These are phyloP conservation scores for Tetrahymena borealis DNA, from an alignment of 73 alveolate genomes.

Conservation along the genomic window DNA sequence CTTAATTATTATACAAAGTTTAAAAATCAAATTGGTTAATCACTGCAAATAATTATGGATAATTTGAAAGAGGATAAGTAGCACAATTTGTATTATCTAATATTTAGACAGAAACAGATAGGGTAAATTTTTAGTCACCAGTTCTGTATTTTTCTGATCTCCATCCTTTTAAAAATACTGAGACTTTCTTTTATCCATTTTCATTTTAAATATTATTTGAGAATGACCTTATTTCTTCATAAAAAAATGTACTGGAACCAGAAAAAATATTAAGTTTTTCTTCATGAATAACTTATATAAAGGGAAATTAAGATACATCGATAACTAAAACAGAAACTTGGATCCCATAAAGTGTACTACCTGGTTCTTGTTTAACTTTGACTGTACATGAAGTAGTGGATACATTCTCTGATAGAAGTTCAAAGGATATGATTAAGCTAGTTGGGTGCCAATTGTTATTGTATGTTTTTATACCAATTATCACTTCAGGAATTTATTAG, in stretches of 20 bases:
- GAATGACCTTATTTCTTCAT: background rate
- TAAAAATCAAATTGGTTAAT: background rate
- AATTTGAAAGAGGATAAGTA: no score
- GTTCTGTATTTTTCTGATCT: no score
- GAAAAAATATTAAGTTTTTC: background rate
- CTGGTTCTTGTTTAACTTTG: background rate
- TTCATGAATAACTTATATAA: background rate
- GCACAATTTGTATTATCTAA: no score
- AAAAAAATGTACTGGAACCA: background rate
- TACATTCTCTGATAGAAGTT: background rate
- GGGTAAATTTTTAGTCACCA: no score
- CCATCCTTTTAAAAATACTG: background rate
- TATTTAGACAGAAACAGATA: no score
- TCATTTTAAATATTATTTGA: background rate
- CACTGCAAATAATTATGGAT: no score
- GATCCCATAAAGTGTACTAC: background rate
- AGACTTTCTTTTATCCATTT: background rate
- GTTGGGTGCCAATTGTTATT: background rate
- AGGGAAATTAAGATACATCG: background rate
- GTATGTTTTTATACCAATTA: background rate
- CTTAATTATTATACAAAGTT: background rate
- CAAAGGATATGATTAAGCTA: background rate
- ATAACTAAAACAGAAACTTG: background rate
- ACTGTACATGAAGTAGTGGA: background rate
- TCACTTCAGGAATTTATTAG: background rate